phyloP scores from a whole-genome alignment of 441 rosid genomes.

The Erodium texanum region DNA sequence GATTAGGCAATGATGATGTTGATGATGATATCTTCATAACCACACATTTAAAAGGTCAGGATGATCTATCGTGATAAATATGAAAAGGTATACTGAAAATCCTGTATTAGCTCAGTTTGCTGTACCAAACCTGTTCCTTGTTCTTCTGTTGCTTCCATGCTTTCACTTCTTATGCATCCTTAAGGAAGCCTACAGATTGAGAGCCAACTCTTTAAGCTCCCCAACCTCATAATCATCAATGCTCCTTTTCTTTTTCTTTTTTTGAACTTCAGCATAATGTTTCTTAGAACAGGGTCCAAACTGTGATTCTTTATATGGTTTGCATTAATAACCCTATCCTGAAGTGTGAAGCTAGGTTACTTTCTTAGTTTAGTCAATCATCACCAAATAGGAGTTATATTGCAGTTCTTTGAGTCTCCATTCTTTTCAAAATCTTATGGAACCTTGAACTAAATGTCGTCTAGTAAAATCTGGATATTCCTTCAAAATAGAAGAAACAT shows the following conservation, averaged over 20 bases:
- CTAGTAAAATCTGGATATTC: not conserved
- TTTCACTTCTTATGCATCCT: not conserved
- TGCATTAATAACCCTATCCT: not conserved
- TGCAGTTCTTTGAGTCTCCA: not conserved
- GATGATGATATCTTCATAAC: not conserved
- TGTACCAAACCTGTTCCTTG: not conserved
- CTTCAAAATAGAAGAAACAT: not conserved
- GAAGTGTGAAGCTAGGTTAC: not conserved
- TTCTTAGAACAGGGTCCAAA: not conserved
- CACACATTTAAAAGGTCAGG: not conserved
- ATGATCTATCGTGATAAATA: not conserved
- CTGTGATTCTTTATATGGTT: too few relatives aligned
- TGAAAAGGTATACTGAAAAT: too few relatives aligned
- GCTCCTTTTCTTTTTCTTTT: not conserved
- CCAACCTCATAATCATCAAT: too few relatives aligned
- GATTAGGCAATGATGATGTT: too few relatives aligned
- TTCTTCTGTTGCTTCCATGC: not conserved
- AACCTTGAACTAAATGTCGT: not conserved
- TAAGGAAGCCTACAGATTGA: too few relatives aligned
- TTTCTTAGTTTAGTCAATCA: not conserved
- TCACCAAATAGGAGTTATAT: not conserved
- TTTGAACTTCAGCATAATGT: not conserved
- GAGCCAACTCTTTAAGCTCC: too few relatives aligned
- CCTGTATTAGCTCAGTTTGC: too few relatives aligned
- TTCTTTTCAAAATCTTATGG: not conserved